Evolutionary conservation across 257 asterid genomes (phyloP).

Genomic region (Ligustrum vulgare): DNA sequence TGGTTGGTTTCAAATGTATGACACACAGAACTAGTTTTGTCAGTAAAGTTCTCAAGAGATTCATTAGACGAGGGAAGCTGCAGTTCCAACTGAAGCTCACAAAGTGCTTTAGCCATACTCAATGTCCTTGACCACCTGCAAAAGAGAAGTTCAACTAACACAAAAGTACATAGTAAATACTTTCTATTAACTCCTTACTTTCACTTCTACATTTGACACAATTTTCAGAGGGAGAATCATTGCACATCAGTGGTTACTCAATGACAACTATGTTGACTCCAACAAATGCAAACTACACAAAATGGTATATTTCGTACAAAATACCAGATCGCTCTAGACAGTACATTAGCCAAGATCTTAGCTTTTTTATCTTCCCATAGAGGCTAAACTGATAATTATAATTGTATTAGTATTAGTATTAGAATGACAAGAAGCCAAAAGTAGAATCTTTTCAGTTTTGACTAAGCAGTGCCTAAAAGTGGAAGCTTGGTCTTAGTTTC

Average conservation of each 20-base stretch:
- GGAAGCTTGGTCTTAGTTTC: background rate
- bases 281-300: background rate
- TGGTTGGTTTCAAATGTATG: constrained; percentile 25
- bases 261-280: background rate
- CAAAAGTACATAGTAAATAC: background rate
- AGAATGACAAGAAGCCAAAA: background rate
- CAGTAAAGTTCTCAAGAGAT: constrained; percentile 22
- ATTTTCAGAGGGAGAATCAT: background rate
- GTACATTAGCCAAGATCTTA: background rate
- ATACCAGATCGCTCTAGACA: background rate
- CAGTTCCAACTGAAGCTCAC: constrained; percentile 76
- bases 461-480: background rate
- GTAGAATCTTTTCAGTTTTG: background rate
- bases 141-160: background rate
- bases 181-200: background rate
- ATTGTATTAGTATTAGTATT: background rate
- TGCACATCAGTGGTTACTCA: background rate
- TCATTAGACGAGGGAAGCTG: constrained; percentile 27
- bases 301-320: background rate
- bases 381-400: background rate
- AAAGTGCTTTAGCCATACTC: constrained; percentile 79
- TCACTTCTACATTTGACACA: background rate
- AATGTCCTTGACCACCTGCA: constrained; percentile 84
- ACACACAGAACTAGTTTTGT: constrained; percentile 24
- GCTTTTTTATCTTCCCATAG: background rate